Conservation (phyloP, 805 yeast species). For the Naumovozyma castellii region DNA sequence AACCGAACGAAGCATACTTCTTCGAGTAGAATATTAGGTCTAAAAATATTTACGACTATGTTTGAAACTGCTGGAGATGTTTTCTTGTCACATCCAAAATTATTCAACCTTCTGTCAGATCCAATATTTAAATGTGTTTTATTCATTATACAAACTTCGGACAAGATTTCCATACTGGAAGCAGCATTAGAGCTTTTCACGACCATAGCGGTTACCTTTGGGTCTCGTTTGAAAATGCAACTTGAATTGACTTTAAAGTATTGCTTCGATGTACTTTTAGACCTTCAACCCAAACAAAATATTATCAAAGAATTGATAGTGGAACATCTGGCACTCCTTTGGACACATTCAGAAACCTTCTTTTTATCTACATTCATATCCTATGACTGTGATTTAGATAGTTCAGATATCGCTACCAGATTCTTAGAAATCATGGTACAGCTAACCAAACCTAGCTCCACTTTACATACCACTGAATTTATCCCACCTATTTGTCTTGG, state of each 20-base stretch:
- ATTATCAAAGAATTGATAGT: constrained; percentile 65
- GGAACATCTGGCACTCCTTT: constrained; percentile 69
- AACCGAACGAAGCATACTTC: constrained; percentile 78
- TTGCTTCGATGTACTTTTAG: constrained; percentile 44
- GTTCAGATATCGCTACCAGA: constrained; percentile 64
- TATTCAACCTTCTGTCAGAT: constrained; percentile 62
- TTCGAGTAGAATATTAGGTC: constrained; percentile 68
- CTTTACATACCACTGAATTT: constrained; percentile 62
- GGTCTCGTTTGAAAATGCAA: constrained; percentile 60
- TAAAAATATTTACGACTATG: constrained; percentile 62
- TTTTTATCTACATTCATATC: constrained; percentile 66
- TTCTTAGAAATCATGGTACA: constrained; percentile 63
- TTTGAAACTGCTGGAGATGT: constrained; percentile 67
- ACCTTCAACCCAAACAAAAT: constrained; percentile 27
- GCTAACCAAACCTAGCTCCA: constrained; percentile 76
- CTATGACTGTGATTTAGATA: constrained; percentile 84
- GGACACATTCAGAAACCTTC: constrained; percentile 68
- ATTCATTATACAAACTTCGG: constrained; percentile 60
- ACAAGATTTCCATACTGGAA: constrained; percentile 59
- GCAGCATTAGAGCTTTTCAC: constrained; percentile 66
- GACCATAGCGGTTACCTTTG: constrained; percentile 58
- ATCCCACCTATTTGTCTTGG: constrained; percentile 91
- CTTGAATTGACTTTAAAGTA: constrained; percentile 60
- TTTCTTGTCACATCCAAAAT: constrained; percentile 48
- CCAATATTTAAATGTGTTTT: constrained; percentile 73